A percentile compares a stretch with the other conserved stretches of the same genome.
These are phyloP conservation scores for Hypomyces rosellus DNA, from an alignment of 2,329 filamentous ascomycete species.

Conservation along the genomic window DNA sequence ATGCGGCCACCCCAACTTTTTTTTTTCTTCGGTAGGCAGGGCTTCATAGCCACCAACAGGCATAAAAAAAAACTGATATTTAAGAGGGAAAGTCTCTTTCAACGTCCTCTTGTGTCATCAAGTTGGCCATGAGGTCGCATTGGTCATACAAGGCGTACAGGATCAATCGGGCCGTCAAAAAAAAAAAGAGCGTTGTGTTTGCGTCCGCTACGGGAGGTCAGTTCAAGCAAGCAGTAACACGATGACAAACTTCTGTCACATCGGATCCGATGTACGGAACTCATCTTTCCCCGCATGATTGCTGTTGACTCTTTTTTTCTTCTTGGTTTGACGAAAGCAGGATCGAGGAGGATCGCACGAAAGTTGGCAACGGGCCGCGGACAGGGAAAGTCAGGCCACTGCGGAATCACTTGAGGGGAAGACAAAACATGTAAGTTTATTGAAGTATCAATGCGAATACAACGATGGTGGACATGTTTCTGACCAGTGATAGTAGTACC, in stretches of 20 bases:
- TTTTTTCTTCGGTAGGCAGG: constrained; percentile 1
- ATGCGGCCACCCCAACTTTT: constrained; percentile 19
- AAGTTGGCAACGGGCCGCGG: constrained; percentile 13
- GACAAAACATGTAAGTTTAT: too few species aligned
- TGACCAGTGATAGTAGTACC: too few species aligned
- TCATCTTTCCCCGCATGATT: background rate
- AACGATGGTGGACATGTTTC: too few species aligned
- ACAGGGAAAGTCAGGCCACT: background rate
- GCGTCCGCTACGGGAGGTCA: background rate
- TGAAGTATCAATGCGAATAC: too few species aligned
- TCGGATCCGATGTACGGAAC: background rate
- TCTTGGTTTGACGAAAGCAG: background rate
- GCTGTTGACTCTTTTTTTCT: background rate
- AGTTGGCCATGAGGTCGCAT: background rate
- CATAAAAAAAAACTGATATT: background rate
- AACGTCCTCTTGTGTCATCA: background rate
- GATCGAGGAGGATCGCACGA: constrained; percentile 10
- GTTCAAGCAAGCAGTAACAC: background rate
- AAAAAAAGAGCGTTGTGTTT: background rate
- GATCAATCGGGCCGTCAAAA: background rate
- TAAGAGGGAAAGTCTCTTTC: background rate
- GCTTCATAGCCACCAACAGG: constrained; percentile 9
- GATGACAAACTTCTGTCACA: background rate
- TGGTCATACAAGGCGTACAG: background rate
- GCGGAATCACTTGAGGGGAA: too few species aligned